Evolutionary conservation across 225 moss, liverwort and hornwort genomes (phyloP).

Genomic region (Sphagnum contortum): DNA sequence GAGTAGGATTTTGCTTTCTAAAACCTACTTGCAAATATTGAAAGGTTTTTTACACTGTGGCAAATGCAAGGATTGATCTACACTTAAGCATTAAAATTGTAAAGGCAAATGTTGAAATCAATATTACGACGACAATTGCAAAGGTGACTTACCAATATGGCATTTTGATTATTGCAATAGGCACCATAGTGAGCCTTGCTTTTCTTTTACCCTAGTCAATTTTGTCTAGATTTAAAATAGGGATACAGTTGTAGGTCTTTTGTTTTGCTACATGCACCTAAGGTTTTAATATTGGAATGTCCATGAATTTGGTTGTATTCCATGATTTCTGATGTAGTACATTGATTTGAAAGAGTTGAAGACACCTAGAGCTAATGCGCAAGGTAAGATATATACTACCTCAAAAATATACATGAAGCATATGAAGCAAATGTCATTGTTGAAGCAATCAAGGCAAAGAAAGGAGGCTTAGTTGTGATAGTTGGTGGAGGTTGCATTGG

Average conservation of each 20-base stretch:
- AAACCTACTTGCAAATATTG: no score
- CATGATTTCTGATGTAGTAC: conserved; percentile 9
- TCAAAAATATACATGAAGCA: conserved; percentile 55
- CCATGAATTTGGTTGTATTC: neutral
- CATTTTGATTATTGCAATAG: conserved; percentile 66
- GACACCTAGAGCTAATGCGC: conserved; percentile 56
- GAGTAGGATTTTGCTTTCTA: no score
- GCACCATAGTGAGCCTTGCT: conserved; percentile 38
- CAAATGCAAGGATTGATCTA: conserved; percentile 1
- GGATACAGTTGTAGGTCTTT: no score
- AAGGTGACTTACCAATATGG: conserved; percentile 50
- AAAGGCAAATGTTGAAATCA: conserved; percentile 30
- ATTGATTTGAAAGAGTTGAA: conserved; percentile 33
- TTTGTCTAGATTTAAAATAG: no score
- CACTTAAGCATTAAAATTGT: conserved; percentile 30
- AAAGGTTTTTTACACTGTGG: no score
- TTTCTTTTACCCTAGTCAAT: no score
- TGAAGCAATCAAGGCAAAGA: conserved; percentile 23
- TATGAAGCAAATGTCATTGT: conserved; percentile 70
- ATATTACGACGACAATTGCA: conserved; percentile 54
- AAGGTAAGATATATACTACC: conserved; percentile 55
- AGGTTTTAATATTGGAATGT: neutral
- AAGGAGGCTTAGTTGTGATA: conserved; percentile 54
- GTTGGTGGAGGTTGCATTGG: conserved; percentile 88
- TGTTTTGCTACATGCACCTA: no score